Evolutionary conservation across 228 moss, liverwort and hornwort species (phyloP), one percentile per base, ranked within the genome.

Genomic region (Sphagnum fallax): DNA sequence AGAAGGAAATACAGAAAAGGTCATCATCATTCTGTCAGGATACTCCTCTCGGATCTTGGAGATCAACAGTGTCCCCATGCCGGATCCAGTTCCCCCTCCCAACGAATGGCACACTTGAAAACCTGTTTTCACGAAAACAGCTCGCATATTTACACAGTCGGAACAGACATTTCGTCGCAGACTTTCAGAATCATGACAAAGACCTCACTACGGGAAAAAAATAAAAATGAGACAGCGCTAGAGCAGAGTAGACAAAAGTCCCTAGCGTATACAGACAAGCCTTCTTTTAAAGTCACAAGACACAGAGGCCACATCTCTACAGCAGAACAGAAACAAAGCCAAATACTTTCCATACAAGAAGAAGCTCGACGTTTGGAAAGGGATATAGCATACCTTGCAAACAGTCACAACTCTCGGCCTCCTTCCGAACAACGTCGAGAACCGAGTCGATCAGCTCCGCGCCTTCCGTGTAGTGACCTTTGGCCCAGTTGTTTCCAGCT

Each of bases 391-490:
- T 4, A 76, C 81, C 82, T 82, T 82, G 82, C 65, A 82, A 6
- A 59, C 82, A 82, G 75, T 83, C 83, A 47, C 83, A 83, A 53
- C 83, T 83, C 65, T 83, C 83, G 14, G 83, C 83, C 62, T 83
- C 83, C 67, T 83, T 83, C 4, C 80, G 83, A 14, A 83, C 83
- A 51, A 80, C 83, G 32, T 83, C 83, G 4, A 83, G 80, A 0
- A 80, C 83, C 0, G 83, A 83, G 7, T 83, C 83, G 16, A 83
- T 83, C 48, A 83, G 83, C 77, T 83, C 83, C 4, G 83, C 83
- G 6, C 83, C 80, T 9, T 83, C 83, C 5, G 80, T 83, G 62
- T 83, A 83, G 67, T 83, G 83, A 4, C 80, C 80, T 52, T 83
- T 80, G 0, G 80, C 83, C 77, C 83, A 83, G 47, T 83, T 83